Base-by-base conservation (phyloP, 768 basidiomycete species). In the Inosperma sp. region DNA sequence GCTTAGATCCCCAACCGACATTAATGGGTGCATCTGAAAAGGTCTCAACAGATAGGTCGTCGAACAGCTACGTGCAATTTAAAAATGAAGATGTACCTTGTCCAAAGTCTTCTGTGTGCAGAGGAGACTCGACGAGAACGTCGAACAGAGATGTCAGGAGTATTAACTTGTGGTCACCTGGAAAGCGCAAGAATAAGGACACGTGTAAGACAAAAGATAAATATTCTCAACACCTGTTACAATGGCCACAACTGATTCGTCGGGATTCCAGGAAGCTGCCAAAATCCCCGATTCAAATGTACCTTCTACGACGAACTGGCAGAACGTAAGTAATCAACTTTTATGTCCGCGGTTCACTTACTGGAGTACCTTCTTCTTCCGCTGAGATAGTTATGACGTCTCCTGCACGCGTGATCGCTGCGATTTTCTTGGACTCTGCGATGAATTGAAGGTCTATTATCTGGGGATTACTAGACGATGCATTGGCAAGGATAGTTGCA, bases 1-100 rank as follows among this genome's bases (percentile, higher is more conserved):
- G 79, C 62, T 94, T 95, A 2, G 89, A 88, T 33, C 96, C 96
- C 96, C 96, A 99, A 13, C 96, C 96, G 52, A 97, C 92, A 59
- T 94, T 91, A 60, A 97, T 92, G 2, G 89, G 90, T 21, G 84
- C 81, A 64, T 93, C 93, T 92, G 58, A 37, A 25, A 42, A 55
- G n/a, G 36, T 52, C 45, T 56, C 4, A 51, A 56, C 25, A 39
- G 30, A 31, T 39, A 58, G 25, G 53, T 43, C 37, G 22, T 39
- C 26, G 30, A 48, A 39, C 26, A 42, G 43, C 43, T 16, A 7
- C 5, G n/a, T 19, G 34, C 16, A 8, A n/a, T 5, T 29, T 7
- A 30, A 23, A 40, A 10, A 30, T 2, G 39, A 33, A 13, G 16
- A 39, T 58, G 13, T 53, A 84, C 90, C 91, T 78, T 94, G 86